A percentile compares a stretch with the other conserved stretches of the same genome.
These are phyloP conservation scores for barley (Hordeum vulgare) DNA, from an alignment of 176 grass and related monocot species.

Conservation along the genomic window MorexV3_pseudomolecules_assembly NC_058520.1:341794398-341794897, in stretches of 20 bases:
- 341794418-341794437: slow-evolving; percentile 65
- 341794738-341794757: slow-evolving; percentile 85
- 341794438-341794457: slow-evolving; percentile 90
- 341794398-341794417: slow-evolving; percentile 76
- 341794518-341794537: slow-evolving; percentile 2
- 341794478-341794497: background rate
- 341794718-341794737: slow-evolving; percentile 96
- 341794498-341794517: background rate
- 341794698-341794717: slow-evolving; percentile 86
- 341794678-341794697: slow-evolving; percentile 93
- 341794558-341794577: background rate
- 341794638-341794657: slow-evolving; percentile 80
- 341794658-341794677: slow-evolving; percentile 93
- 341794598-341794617: slow-evolving; percentile 67
- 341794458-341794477: slow-evolving; percentile 13
- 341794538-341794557: background rate
- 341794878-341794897: slow-evolving; percentile 97
- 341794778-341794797: slow-evolving; percentile 88
- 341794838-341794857: slow-evolving; percentile 96
- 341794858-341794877: slow-evolving; percentile 87
- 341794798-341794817: slow-evolving; percentile 90
- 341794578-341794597: slow-evolving; percentile 19
- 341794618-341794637: slow-evolving; percentile 83
- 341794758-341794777: slow-evolving; percentile 89
- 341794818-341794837: slow-evolving; percentile 92